Conservation (phyloP, 2,329 filamentous ascomycete species). For the Pseudogymnoascus sp. region DNA sequence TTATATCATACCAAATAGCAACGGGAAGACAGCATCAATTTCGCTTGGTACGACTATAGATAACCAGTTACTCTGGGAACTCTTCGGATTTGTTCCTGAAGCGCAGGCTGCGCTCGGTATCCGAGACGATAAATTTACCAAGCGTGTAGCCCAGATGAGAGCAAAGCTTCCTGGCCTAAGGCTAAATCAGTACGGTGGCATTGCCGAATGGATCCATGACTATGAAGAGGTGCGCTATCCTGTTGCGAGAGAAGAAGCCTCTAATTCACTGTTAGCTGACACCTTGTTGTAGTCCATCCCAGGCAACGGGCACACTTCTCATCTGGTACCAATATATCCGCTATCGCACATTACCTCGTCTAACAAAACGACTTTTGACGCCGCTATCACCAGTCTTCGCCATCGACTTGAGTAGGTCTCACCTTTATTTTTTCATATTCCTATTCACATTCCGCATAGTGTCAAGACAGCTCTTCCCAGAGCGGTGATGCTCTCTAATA, state of each 20-base stretch:
- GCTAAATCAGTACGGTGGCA: constrained; percentile 7
- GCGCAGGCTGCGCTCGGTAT: constrained; percentile 3
- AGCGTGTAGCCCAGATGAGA: not conserved
- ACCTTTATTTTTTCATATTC: not conserved
- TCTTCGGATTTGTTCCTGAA: constrained; percentile 24
- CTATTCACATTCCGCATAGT: not conserved
- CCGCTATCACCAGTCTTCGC: not conserved
- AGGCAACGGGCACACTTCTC: not conserved
- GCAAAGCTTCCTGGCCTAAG: not conserved
- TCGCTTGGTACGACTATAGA: constrained; percentile 34
- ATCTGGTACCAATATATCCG: not conserved
- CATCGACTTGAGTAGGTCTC: constrained; percentile 6
- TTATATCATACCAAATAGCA: constrained; percentile 23
- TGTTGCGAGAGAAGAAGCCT: not conserved
- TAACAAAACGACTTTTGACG: constrained; percentile 1
- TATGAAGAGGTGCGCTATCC: constrained; percentile 4
- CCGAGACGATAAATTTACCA: not conserved
- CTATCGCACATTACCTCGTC: not conserved
- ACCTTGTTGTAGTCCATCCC: constrained; percentile 10
- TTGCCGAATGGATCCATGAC: constrained; percentile 8
- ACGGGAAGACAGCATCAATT: constrained; percentile 15
- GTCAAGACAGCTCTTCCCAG: not conserved
- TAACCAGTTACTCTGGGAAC: constrained; percentile 31
- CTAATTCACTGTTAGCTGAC: constrained; percentile 16
- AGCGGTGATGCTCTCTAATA: not conserved